phyloP scores from a whole-genome alignment of 768 basidiomycete species.

The Boletus sp. region DNA sequence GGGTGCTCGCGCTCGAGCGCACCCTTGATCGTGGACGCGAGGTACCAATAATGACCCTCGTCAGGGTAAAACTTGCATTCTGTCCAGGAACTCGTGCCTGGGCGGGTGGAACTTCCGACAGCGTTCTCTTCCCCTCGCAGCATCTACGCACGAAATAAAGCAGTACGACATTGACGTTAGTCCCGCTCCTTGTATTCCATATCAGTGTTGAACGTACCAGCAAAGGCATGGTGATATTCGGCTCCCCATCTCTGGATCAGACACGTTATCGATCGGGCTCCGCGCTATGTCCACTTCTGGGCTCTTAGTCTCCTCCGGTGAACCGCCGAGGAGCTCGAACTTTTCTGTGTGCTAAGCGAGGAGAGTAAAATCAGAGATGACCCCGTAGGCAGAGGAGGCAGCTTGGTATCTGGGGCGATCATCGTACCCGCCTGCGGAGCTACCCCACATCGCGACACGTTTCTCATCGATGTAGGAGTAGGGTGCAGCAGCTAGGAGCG shows the following conservation, averaged over 20 bases:
- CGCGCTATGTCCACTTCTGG: neutral
- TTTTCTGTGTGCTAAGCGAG: slow-evolving; percentile 56
- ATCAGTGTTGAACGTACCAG: too few species aligned
- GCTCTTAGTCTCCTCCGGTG: slow-evolving; percentile 20
- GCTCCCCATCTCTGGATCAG: slow-evolving; percentile 37
- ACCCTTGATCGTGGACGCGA: slow-evolving; percentile 29
- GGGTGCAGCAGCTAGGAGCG: slow-evolving; percentile 29
- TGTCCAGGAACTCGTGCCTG: slow-evolving; percentile 28
- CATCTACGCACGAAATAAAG: slow-evolving; percentile 44
- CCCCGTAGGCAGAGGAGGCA: neutral
- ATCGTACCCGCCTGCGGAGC: slow-evolving; percentile 64
- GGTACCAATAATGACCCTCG: slow-evolving; percentile 40
- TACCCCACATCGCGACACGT: slow-evolving; percentile 65
- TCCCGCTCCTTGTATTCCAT: neutral
- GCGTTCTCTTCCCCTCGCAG: slow-evolving; percentile 60
- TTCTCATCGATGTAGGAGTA: slow-evolving; percentile 49
- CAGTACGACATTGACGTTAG: neutral
- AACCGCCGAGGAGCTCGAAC: slow-evolving; percentile 41
- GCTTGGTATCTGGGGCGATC: neutral
- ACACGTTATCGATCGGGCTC: too few species aligned
- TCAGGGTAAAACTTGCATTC: slow-evolving; percentile 34
- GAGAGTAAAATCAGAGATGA: neutral
- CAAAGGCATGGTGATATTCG: slow-evolving; percentile 46
- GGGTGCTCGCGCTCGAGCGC: slow-evolving; percentile 30
- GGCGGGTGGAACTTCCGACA: slow-evolving; percentile 61